Percentiles rank a stretch among this genome's conserved stretches.
phyloP scores from a whole-genome alignment of 78 protist genomes.

The Pelomyxa schiedti region DNA sequence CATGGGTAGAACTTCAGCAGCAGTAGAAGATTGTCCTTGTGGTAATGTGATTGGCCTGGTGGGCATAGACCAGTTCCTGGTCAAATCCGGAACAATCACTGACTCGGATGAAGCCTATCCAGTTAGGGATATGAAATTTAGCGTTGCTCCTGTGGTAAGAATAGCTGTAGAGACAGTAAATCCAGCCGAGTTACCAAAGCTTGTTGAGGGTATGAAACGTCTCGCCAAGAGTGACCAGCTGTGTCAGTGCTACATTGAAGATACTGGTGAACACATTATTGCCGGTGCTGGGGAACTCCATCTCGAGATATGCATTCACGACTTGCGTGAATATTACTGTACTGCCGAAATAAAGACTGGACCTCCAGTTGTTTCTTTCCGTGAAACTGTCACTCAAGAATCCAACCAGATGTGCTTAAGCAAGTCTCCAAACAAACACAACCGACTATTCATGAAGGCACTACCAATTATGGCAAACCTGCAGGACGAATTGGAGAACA shows the following conservation, averaged over 20 bases:
- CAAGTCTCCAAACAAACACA: constrained; percentile 62
- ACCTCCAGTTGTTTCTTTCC: constrained; percentile 11
- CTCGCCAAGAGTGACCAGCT: constrained; percentile 3
- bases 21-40: constrained; percentile 22
- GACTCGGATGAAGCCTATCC: background rate
- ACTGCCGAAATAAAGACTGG: background rate
- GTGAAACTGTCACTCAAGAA: constrained; percentile 36
- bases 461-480: constrained; percentile 17
- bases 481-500: constrained; percentile 27
- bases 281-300: constrained; percentile 60
- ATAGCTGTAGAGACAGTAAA: constrained; percentile 59
- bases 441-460: constrained; percentile 42
- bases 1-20: constrained; percentile 12
- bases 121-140: constrained; percentile 22
- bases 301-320: constrained; percentile 25
- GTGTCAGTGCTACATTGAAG: background rate
- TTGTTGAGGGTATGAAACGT: constrained; percentile 76
- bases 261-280: constrained; percentile 47
- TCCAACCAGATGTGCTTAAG: constrained; percentile 2
- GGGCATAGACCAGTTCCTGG: constrained; percentile 52
- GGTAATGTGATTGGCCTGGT: constrained; percentile 57
- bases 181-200: background rate
- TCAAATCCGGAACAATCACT: constrained; percentile 53
- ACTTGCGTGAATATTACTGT: constrained; percentile 1
- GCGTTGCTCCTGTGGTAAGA: constrained; percentile 34